A percentile compares a stretch with the other conserved stretches of the same genome.
Conservation (phyloP, 2,329 filamentous ascomycete genomes). For the Bretziella fagacearum region DNA sequence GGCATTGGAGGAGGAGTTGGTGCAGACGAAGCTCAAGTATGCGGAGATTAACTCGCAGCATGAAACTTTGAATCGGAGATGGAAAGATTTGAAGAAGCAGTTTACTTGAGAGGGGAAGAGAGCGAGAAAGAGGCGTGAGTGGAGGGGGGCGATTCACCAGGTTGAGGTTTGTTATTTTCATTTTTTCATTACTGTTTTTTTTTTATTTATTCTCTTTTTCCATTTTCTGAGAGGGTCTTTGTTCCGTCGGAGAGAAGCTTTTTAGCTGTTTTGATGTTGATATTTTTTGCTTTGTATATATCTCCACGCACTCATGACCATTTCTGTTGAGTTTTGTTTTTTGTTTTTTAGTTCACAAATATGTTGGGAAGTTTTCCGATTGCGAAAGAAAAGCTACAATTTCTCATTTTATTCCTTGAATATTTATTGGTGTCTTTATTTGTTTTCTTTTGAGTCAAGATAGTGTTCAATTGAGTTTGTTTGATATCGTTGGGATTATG, state of each 20-base stretch:
- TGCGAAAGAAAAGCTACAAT: not conserved
- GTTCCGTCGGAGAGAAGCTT: constrained; percentile 1
- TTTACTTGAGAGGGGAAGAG: constrained; percentile 25
- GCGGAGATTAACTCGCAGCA: constrained; percentile 66
- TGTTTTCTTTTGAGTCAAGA: too few species aligned
- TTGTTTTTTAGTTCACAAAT: constrained; percentile 3
- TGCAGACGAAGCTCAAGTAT: constrained; percentile 85
- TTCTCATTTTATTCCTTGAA: not conserved
- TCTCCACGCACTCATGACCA: not conserved
- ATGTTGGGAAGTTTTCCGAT: not conserved
- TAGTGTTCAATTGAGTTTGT: too few species aligned
- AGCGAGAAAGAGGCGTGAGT: not conserved
- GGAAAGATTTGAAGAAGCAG: constrained; percentile 52
- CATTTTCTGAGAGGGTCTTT: not conserved
- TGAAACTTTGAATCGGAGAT: constrained; percentile 58
- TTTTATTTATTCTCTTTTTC: constrained; percentile 2
- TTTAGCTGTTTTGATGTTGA: not conserved
- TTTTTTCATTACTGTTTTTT: constrained; percentile 1
- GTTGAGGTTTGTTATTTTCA: constrained; percentile 3
- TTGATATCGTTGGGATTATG: not conserved
- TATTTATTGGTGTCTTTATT: not conserved
- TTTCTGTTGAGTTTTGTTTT: not conserved
- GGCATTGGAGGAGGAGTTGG: constrained; percentile 82
- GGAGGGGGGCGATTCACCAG: not conserved
- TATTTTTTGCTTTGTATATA: constrained; percentile 5